Evolutionary conservation across 306 rosid genomes (phyloP), one percentile per base, ranked within the genome.

Genomic region (Crotalaria pallida): DNA sequence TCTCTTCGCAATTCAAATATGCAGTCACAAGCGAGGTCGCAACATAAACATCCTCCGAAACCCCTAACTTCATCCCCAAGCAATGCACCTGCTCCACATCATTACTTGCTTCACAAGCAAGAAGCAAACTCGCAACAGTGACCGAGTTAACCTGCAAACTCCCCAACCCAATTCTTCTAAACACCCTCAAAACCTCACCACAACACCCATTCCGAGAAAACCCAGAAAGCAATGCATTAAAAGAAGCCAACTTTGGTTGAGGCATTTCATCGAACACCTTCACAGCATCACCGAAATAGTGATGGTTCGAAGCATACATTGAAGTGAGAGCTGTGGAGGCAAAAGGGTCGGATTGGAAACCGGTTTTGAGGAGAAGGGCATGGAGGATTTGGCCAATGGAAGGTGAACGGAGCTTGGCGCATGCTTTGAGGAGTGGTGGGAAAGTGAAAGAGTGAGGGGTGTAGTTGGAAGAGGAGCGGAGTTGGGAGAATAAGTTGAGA

Each of bases 351-450:
- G 82, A 67, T 1, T 31, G 65, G 69, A 89, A 80, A 6, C 96
- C 91, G 10, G 84, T 79, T 71, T 88, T 86, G 76, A 88, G 34
- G 65, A 88, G 58, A 77, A 77, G 88, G 83, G 88, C 44, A 21
- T 88, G 96, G 6, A 85, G 69, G 65, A 72, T 82, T 72, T 82
- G 83, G n/a, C 84, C 79, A 0, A 73, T 78, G 34, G 59, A 49
- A 36, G 66, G 41, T 6, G 71, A 69, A 41, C 56, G 23, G 52
- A 84, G 88, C 33, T 80, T 83, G 65, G 86, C 82, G 23, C 87
- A 88, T 38, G 96, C 96, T 85, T 89, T 92, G 78, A 92, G 74
- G 59, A 86, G 91, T 72, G 92, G 52, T 38, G 91, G 89, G 64
- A 89, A 86, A 2, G 78, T 77, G 81, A 84, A 92, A 33, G 76